Base-by-base conservation (phyloP, 1,284 basidiomycete genomes). In the Somion occarium region DNA sequence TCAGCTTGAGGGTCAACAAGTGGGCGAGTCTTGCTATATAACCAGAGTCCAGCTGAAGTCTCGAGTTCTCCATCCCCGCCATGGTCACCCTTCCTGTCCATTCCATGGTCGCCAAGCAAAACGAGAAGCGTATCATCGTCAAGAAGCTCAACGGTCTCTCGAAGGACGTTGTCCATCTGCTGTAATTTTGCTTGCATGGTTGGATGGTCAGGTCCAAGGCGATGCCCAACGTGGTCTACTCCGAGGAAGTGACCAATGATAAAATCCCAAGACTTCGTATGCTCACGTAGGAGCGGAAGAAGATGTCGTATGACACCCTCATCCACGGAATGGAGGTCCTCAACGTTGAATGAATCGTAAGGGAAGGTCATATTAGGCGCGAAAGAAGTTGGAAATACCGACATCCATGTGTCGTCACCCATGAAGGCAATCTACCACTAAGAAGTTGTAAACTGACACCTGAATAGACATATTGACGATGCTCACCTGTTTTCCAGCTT, bases 291-390 rank as follows among this genome's bases (percentile, higher is more conserved):
- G 12, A 95, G 80, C 0, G 91, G 89, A 58, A 93, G 84, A n/a
- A 99, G 76, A 61, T 93, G 84, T 12, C 71, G 62, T 39, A 88
- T 84, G 51, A 99, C 94, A 7, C 96, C 95, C 47, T 88, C 76
- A 63, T 99, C 97, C 34, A 99, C 97, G 0, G 92, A 91, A 64
- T 99, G 93, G 15, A 99, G 76, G 65, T 99, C 97, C 68, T 98
- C 96, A 53, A 99, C 96, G 67, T 99, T 96, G 79, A 99, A 99
- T 1, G 93, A 98, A 68, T 98, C 94, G 65, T 86, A 98, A 0
- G 93, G 87, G 65, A 84, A 88, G 1, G 83, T 76, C 70, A 88
- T 82, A 56, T 88, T 85, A 25, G 72, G 63, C 41, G 80, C 75
- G 57, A 98, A 93, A 1, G 82, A 71, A 46, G 78, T 69, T 0